Base-by-base conservation (phyloP, 306 rosid species). In the Carpinus viminea region DNA sequence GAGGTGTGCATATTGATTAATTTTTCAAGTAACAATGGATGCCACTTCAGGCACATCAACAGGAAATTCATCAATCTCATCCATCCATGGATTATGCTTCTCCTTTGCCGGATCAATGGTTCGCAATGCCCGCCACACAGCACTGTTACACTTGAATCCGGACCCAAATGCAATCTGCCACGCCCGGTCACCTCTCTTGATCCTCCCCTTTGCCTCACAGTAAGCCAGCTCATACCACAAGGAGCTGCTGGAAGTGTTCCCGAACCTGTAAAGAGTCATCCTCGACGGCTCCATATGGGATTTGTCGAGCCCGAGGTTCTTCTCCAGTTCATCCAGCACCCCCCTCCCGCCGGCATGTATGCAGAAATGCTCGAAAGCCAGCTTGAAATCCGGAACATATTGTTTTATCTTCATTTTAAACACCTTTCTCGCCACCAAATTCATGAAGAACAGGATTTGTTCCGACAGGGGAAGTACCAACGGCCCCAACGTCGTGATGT, bases 161-260 rank as follows among this genome's bases (percentile, higher is more conserved):
- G 70, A 65, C n/a, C 70, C 70, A 8, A 65, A 65, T 8, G 70
- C 70, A 36, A 65, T 65, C 24, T 65, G 70, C 70, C 70, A 65
- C 4, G 6, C 12, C 13, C 70, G 47, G 36, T 65, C 70, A 0
- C 70, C 70, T 65, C 38, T 65, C 70, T 65, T 65, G 24, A 65
- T 65, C 70, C 70, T 65, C 24, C 48, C 70, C 15, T 65, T 65
- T 5, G 70, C 70, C 48, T 65, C 70, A 36, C 47, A 65, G n/a
- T 65, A 65, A 16, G 48, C 70, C 21, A 65, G 47, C 17, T 65
- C 48, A 65, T 65, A 65, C 70, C 70, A 65, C 46, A 65, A 17
- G 3, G 70, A 65, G 12, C 70, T 65, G 5, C 70, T 65, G 7
- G 70, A 65, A 8, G 70, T 36, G 11, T 65, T 65, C 70, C 70